Percentiles rank a stretch among this genome's conserved stretches.
Conservation (phyloP, 208 protist genomes). For the Leishmania tropica region DNA sequence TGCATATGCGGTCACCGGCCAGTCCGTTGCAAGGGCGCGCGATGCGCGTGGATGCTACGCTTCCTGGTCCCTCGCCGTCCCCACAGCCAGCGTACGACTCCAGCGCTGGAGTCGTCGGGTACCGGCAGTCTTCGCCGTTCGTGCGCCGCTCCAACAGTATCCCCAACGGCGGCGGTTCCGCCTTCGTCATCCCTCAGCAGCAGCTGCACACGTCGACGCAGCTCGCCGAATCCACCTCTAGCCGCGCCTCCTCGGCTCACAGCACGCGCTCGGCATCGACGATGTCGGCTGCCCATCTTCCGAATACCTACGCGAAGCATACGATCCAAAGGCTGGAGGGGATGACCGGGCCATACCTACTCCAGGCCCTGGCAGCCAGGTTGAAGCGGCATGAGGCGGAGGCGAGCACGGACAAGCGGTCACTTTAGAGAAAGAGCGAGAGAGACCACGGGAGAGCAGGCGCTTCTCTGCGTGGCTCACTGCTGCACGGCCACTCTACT, state of each 20-base stretch:
- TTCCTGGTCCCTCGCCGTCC: neutral
- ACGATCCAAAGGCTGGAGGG: constrained; percentile 23
- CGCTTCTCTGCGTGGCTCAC: neutral
- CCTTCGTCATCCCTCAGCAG: constrained; percentile 8
- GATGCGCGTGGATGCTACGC: constrained; percentile 6
- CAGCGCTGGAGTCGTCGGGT: neutral
- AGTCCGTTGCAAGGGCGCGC: constrained; percentile 6
- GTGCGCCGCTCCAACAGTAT: constrained; percentile 1
- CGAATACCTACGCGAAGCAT: constrained; percentile 4
- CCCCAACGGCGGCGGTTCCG: constrained; percentile 2
- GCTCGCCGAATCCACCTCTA: constrained; percentile 24
- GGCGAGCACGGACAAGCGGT: neutral
- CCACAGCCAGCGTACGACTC: constrained; percentile 1
- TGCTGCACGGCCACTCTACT: neutral
- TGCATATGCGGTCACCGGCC: neutral
- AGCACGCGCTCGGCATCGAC: constrained; percentile 20
- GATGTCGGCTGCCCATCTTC: constrained; percentile 5
- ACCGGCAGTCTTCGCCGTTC: constrained; percentile 2
- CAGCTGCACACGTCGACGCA: constrained; percentile 1
- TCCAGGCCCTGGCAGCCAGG: constrained; percentile 11
- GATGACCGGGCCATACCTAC: constrained; percentile 18
- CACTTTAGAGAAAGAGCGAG: neutral
- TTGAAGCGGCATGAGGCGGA: constrained; percentile 2
- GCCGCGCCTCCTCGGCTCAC: constrained; percentile 26
- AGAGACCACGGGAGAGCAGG: neutral